Evolutionary conservation across 2,329 filamentous ascomycete genomes (phyloP), one percentile per base, ranked within the genome.

Genomic region (Ceratocystis colombiana): DNA sequence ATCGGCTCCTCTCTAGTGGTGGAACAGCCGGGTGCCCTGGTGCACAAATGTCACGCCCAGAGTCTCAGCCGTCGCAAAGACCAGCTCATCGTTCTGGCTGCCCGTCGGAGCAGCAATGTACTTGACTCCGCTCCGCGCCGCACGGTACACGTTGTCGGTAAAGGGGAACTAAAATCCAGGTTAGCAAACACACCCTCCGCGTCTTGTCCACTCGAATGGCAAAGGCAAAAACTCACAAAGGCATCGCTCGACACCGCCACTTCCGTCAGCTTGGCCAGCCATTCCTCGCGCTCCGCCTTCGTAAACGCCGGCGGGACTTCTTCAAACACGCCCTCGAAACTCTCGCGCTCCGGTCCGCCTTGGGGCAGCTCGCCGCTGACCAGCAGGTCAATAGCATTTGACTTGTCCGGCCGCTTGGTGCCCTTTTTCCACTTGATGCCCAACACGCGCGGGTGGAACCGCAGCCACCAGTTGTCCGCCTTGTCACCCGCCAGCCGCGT

Each of bases 401-500:
- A 95, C 85, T 97, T 99, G 76, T 96, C 93, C 61, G 94, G 84
- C 67, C 94, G 86, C 86, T 97, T 97, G 74, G 89, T 90, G 72
- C 94, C 93, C 80, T 94, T 93, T 84, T 96, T 96, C 90, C 91
- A 99, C 80, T 93, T 89, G 75, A 99, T 88, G 73, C 80, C 82
- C 62, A 97, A 82, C 12, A 94, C 89, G 64, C 90, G 88, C 71
- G 90, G 87, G 80, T 96, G 89, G 85, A 97, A 97, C 73, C 94
- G 89, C 82, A 99, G 88, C 94, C 93, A 99, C 93, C 93, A 97
- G 82, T 96, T 96, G 78, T 99, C 94, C 62, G 92, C 90, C 82
- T 99, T 99, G 81, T 97, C 93, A 68, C 94, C 94, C 10, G 94
- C 94, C 64, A 99, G 85, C 70, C 94, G 88, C 53, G 94, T 99